phyloP scores from a whole-genome alignment of 768 basidiomycete species.

The Xerocomellus chrysenteron region DNA sequence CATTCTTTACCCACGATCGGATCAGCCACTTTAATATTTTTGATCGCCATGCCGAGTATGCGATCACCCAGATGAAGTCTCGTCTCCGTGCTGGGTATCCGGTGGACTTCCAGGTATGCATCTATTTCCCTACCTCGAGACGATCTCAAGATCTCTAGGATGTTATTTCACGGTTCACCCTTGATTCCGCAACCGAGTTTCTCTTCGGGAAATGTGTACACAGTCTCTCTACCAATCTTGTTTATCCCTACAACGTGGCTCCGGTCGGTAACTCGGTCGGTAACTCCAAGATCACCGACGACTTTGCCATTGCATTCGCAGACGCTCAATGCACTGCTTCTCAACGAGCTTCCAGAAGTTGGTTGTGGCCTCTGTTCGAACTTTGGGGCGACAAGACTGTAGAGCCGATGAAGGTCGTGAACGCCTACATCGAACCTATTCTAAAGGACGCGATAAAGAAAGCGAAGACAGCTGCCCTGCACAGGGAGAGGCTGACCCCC shows the following conservation, averaged over 20 bases:
- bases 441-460: slow-evolving; percentile 43
- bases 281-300: slow-evolving; percentile 35
- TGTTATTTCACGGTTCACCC: slow-evolving; percentile 58
- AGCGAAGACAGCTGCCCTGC: slow-evolving; percentile 28
- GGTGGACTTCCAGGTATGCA: slow-evolving; percentile 55
- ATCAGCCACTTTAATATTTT: slow-evolving; percentile 63
- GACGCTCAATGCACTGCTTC: slow-evolving; percentile 45
- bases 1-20: slow-evolving; percentile 60
- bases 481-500: slow-evolving; percentile 22
- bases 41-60: slow-evolving; percentile 50
- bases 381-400: slow-evolving; percentile 24
- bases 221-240: slow-evolving; percentile 49
- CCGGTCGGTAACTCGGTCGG: slow-evolving; percentile 18
- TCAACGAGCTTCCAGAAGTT: slow-evolving; percentile 42
- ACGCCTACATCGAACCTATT: slow-evolving; percentile 28
- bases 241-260: slow-evolving; percentile 47
- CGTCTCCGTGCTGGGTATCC: slow-evolving; percentile 50
- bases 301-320: slow-evolving; percentile 50
- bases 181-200: slow-evolving; percentile 67
- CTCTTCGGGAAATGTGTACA: slow-evolving; percentile 59
- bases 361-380: slow-evolving; percentile 56
- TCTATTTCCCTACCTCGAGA: neutral
- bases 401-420: too few relatives aligned
- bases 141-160: slow-evolving; percentile 36
- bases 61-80: slow-evolving; percentile 43